A percentile compares a stretch with the other conserved stretches of the same genome.
Conservation (phyloP, 2,329 filamentous ascomycete genomes). For the Penicillium brevicompactum region DNA sequence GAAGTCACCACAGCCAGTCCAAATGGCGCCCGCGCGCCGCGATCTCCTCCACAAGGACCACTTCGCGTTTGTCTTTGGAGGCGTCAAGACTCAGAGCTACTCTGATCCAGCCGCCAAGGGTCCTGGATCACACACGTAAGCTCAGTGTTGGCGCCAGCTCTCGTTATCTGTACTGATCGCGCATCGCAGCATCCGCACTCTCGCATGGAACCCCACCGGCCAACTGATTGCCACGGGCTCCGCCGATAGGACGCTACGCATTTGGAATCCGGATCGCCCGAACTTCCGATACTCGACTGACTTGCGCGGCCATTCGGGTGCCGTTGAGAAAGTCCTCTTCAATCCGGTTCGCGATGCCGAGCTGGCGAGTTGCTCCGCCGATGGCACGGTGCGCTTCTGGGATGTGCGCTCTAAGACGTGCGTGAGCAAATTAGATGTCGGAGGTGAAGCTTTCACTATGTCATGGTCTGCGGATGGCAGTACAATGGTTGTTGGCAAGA, state of each 20-base stretch:
- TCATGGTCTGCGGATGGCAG: slow-evolving; percentile 53
- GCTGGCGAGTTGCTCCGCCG: slow-evolving; percentile 51
- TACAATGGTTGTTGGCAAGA: slow-evolving; percentile 49
- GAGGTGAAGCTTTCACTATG: slow-evolving; percentile 52
- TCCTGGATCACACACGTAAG: slow-evolving; percentile 60
- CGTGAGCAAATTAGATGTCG: slow-evolving; percentile 51
- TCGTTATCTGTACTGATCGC: slow-evolving; percentile 6
- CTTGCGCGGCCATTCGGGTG: slow-evolving; percentile 50
- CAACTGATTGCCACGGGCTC: slow-evolving; percentile 83
- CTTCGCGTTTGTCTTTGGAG: slow-evolving; percentile 67
- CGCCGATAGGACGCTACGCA: slow-evolving; percentile 82
- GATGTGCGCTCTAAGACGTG: slow-evolving; percentile 53
- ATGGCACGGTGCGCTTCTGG: slow-evolving; percentile 54
- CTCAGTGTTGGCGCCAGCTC: slow-evolving; percentile 28
- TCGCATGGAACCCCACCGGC: slow-evolving; percentile 88
- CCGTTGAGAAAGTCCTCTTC: slow-evolving; percentile 52
- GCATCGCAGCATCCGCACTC: slow-evolving; percentile 65
- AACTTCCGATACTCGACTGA: slow-evolving; percentile 51
- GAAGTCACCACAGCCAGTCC: slow-evolving; percentile 1
- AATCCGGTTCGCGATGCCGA: slow-evolving; percentile 53
- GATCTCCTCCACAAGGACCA: slow-evolving; percentile 62
- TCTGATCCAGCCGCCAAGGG: slow-evolving; percentile 62
- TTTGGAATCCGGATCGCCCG: slow-evolving; percentile 74
- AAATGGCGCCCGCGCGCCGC: slow-evolving; percentile 44
- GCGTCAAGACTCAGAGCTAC: slow-evolving; percentile 72